A percentile compares a stretch with the other conserved stretches of the same genome.
These are phyloP conservation scores for Elaeagnus macrophylla DNA, from an alignment of 306 rosid species.

Conservation along the genomic window DNA sequence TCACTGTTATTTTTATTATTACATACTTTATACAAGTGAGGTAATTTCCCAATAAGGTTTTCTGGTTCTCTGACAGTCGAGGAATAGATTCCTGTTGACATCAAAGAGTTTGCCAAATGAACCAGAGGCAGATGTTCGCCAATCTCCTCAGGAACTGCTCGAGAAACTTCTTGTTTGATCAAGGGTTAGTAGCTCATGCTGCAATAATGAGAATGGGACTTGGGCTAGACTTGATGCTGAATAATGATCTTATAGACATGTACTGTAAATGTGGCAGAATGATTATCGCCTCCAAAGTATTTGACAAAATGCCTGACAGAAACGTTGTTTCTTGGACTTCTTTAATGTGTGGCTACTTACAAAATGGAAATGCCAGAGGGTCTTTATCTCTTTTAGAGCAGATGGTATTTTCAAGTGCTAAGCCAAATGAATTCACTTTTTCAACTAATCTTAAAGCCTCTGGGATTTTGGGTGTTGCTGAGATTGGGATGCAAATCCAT, in stretches of 20 bases:
- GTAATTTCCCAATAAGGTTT: too few species aligned
- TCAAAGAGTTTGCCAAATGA: slow-evolving; percentile 14
- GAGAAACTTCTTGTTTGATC: slow-evolving; percentile 23
- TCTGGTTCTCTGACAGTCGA: too few species aligned
- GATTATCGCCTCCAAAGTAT: slow-evolving; percentile 26
- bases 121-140: slow-evolving; percentile 27
- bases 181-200: slow-evolving; percentile 45
- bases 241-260: slow-evolving; percentile 47
- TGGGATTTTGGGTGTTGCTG: slow-evolving; percentile 31
- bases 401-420: slow-evolving; percentile 28
- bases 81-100: too few species aligned
- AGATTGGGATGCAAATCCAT: slow-evolving; percentile 58
- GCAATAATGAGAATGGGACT: slow-evolving; percentile 30
- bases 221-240: slow-evolving; percentile 35
- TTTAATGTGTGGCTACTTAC: slow-evolving; percentile 40
- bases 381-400: slow-evolving; percentile 31
- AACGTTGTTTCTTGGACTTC: slow-evolving; percentile 39
- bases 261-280: slow-evolving; percentile 45
- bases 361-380: slow-evolving; percentile 33
- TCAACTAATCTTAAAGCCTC: slow-evolving; percentile 49
- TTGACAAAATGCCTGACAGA: slow-evolving; percentile 51
- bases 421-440: slow-evolving; percentile 47
- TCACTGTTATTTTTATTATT: too few species aligned
- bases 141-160: slow-evolving; percentile 34
- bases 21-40: too few species aligned